These are phyloP conservation scores for Amylocystis lapponica DNA, from an alignment of 768 basidiomycete species.

Conservation along the genomic window DNA sequence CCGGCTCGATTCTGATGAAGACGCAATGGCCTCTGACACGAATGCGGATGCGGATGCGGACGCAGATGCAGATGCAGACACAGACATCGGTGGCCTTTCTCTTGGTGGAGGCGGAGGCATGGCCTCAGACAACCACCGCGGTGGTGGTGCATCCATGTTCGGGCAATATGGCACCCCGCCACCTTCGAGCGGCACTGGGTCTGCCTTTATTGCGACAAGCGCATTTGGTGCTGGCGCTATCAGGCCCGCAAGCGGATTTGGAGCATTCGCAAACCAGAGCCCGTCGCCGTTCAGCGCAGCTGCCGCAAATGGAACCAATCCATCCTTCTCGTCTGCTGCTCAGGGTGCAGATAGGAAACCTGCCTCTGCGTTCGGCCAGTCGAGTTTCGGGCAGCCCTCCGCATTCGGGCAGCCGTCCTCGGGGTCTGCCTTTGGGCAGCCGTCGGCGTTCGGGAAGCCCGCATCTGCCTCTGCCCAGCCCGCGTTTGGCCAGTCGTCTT, in stretches of 20 bases:
- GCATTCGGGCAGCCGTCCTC: slow-evolving; percentile 3
- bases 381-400: slow-evolving; percentile 27
- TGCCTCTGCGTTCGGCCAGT: slow-evolving; percentile 13
- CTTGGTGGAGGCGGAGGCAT: slow-evolving; percentile 13
- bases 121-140: slow-evolving; percentile 4
- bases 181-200: slow-evolving; percentile 2
- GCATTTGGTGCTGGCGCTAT: slow-evolving; percentile 7
- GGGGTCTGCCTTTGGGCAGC: slow-evolving; percentile 27
- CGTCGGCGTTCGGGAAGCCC: slow-evolving; percentile 5
- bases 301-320: not conserved
- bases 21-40: slow-evolving; percentile 5
- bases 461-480: slow-evolving; percentile 16
- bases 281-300: not conserved
- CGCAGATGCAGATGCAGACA: slow-evolving; percentile 13
- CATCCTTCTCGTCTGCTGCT: not conserved
- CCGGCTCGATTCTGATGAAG: slow-evolving; percentile 4
- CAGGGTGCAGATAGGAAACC: not conserved
- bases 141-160: slow-evolving; percentile 18
- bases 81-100: slow-evolving; percentile 22
- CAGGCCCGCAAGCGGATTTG: slow-evolving; percentile 23
- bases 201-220: slow-evolving; percentile 9
- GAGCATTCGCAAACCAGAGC: slow-evolving; percentile 20
- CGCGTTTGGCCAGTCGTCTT: slow-evolving; percentile 23
- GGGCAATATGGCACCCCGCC: slow-evolving; percentile 15
- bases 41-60: slow-evolving; percentile 16